Evolutionary conservation across 208 protist species (phyloP), one percentile per base, ranked within the genome.

Genomic region (Porcisia deanei): DNA sequence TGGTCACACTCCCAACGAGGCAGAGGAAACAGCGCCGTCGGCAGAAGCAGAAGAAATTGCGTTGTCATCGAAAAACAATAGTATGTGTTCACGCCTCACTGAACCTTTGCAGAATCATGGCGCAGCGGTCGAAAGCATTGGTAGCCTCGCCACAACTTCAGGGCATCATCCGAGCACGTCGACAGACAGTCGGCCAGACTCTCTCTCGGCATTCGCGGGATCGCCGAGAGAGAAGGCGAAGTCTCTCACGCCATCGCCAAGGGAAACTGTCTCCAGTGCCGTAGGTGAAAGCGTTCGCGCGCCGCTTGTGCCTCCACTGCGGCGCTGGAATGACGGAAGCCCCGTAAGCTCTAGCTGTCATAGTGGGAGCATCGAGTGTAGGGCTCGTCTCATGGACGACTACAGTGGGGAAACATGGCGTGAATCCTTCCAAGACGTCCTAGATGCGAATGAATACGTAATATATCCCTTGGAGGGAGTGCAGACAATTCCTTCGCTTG

Each of bases 401-500:
- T 9, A 39, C 49, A 14, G 20, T 49, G 8, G 16, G n/a, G 43
- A 37, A 20, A 6, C 1, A 37, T 16, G 16, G 47, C 25, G 43
- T 25, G 52, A 69, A 49, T 53, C 71, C n/a, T 47, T 84, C 10
- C 39, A 60, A n/a, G 67, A 60, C 5, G 59, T 80, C 41, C n/a
- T 79, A 37, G 34, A 63, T n/a, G 22, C n/a, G 53, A 73, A 79
- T 47, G 67, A 73, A 37, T 75, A 87, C 74, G 69, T 83, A 49
- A 79, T 80, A 45, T 87, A 87, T 61, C 83, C 83, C 20, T 43
- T 82, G 47, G 85, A 87, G 55, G 86, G 85, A n/a, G 75, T 84
- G 57, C 75, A 87, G 47, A 88, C 80, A 2, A 67, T 78, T 30
- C 39, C 60, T 34, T 76, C 90, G 34, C 75, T 94, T 30, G 82